These are phyloP conservation scores for Phoenix dactylifera DNA, from an alignment of 176 grass and related monocot species.

Conservation along the genomic window DNA sequence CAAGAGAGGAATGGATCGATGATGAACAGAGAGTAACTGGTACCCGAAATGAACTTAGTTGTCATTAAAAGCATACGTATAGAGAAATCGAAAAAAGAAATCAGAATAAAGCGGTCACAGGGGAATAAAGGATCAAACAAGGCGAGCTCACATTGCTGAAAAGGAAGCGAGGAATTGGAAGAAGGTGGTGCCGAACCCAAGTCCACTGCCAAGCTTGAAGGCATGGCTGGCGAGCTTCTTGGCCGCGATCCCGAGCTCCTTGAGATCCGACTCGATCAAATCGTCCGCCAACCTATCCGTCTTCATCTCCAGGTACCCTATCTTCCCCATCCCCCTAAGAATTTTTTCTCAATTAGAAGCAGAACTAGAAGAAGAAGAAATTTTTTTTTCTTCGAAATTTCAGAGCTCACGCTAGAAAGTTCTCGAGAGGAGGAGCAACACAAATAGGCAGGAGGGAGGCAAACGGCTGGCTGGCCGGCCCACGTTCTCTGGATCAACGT, in stretches of 20 bases:
- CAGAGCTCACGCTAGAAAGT: too few species aligned
- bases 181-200: conserved; percentile 53
- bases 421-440: too few species aligned
- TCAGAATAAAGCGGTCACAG: neutral
- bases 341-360: neutral
- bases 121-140: too few species aligned
- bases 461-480: too few species aligned
- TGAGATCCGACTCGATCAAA: conserved; percentile 72
- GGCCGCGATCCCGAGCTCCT: conserved; percentile 47
- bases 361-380: too few species aligned
- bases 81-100: neutral
- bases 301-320: conserved; percentile 39
- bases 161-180: conserved; percentile 75
- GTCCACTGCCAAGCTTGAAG: conserved; percentile 41
- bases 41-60: too few species aligned
- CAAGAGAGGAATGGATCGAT: too few species aligned
- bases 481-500: too few species aligned
- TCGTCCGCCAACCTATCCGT: conserved; percentile 33
- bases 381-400: too few species aligned
- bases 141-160: conserved; percentile 48
- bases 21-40: too few species aligned
- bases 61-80: too few species aligned
- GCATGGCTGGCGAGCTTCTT: conserved; percentile 69
- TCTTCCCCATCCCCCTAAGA: conserved; percentile 17
- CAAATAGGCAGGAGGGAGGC: too few species aligned